Percentiles rank a stretch among this genome's conserved stretches.
These are phyloP conservation scores for Lycium barbarum DNA, from an alignment of 257 asterid species.

Conservation along the genomic window DNA sequence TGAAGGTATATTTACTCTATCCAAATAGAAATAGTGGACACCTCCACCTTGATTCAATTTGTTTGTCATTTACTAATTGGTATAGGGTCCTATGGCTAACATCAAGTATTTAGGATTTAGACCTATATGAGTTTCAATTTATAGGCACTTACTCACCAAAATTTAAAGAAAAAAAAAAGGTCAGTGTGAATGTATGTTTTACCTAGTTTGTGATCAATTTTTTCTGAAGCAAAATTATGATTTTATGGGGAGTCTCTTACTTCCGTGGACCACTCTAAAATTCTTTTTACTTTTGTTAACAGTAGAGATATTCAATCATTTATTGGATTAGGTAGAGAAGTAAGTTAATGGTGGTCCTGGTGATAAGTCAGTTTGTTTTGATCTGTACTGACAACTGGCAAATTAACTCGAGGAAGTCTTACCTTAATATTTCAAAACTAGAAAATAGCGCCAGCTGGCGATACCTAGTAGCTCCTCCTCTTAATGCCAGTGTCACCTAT, in stretches of 20 bases:
- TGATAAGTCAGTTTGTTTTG: constrained; percentile 23
- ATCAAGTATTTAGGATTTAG: constrained; percentile 17
- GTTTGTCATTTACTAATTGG: background rate
- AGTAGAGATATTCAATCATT: constrained; percentile 23
- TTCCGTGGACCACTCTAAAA: constrained; percentile 27
- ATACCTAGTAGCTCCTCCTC: background rate
- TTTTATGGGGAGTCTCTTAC: background rate
- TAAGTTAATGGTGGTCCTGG: constrained; percentile 35
- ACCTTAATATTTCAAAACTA: constrained; percentile 10
- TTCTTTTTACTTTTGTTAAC: background rate
- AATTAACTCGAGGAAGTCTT: constrained; percentile 20
- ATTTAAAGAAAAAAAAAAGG: background rate
- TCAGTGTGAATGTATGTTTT: background rate
- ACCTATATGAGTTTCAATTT: background rate
- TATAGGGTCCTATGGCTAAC: background rate
- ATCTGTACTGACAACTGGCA: constrained; percentile 20
- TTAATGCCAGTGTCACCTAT: background rate
- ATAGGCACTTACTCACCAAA: background rate
- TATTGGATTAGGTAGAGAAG: constrained; percentile 39
- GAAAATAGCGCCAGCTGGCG: background rate
- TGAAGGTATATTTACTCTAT: constrained; percentile 54
- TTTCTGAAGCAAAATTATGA: constrained; percentile 12
- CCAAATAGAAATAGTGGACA: constrained; percentile 11
- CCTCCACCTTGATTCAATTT: background rate
- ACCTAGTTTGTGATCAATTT: background rate